Conservation (phyloP, 306 rosid genomes). For the Bauhinia variegata region DNA sequence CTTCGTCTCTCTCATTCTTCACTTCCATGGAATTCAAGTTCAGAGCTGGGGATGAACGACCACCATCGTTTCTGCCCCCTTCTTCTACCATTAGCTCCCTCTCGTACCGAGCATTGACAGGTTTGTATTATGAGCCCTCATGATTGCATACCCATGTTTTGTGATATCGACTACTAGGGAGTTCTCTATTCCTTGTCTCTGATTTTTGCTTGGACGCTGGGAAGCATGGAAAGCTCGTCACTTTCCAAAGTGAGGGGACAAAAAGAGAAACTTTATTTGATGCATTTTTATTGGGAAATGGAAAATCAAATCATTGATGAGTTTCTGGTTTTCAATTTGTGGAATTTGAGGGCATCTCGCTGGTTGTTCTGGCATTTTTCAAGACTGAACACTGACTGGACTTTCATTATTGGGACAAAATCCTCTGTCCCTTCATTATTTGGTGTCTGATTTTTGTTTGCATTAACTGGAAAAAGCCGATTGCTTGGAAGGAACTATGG, state of each 20-base stretch:
- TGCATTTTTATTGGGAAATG: background rate
- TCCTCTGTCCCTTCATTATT: too few relatives aligned
- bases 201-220: background rate
- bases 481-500: too few relatives aligned
- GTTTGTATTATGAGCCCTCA: background rate
- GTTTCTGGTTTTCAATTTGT: background rate
- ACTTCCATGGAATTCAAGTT: slow-evolving; percentile 55
- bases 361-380: background rate
- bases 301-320: too few relatives aligned
- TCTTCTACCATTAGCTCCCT: background rate
- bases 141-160: background rate
- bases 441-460: too few relatives aligned
- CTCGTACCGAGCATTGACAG: slow-evolving; percentile 23
- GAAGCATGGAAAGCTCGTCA: background rate
- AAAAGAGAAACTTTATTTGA: background rate
- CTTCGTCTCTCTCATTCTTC: background rate
- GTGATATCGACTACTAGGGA: background rate
- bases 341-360: background rate
- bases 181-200: background rate
- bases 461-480: too few relatives aligned
- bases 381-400: background rate
- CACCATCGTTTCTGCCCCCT: slow-evolving; percentile 9
- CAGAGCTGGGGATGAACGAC: slow-evolving; percentile 35
- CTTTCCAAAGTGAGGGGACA: background rate
- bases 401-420: too few relatives aligned